These are phyloP conservation scores for Phytopythium ostracodes DNA, from an alignment of 352 stramenopile species.

Conservation along the genomic window DNA sequence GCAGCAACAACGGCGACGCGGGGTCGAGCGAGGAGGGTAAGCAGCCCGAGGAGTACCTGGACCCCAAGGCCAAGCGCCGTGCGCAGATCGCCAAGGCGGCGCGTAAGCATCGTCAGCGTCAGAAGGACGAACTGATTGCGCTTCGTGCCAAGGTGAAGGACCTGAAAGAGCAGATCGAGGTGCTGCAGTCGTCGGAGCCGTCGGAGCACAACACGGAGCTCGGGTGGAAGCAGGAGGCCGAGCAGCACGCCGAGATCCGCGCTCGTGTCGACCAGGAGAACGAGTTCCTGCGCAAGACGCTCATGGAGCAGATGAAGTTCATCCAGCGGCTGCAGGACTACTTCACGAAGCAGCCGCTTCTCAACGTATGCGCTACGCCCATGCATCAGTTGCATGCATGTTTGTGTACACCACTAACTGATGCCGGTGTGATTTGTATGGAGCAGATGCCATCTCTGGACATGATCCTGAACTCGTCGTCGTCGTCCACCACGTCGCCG, in stretches of 20 bases:
- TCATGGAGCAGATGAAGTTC: constrained; percentile 92
- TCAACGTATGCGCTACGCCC: constrained; percentile 78
- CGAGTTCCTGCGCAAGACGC: constrained; percentile 84
- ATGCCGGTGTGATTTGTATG: background rate
- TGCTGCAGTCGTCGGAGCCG: constrained; percentile 83
- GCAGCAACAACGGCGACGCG: constrained; percentile 30
- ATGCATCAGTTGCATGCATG: too few species aligned
- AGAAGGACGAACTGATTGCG: constrained; percentile 86
- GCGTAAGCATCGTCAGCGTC: constrained; percentile 82
- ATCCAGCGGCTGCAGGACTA: constrained; percentile 89
- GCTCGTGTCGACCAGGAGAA: constrained; percentile 88
- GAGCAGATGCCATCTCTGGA: constrained; percentile 75
- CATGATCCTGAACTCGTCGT: constrained; percentile 81
- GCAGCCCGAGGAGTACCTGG: constrained; percentile 71
- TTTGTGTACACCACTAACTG: too few species aligned
- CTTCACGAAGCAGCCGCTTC: constrained; percentile 87
- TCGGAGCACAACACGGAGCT: constrained; percentile 88
- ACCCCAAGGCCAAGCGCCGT: constrained; percentile 83
- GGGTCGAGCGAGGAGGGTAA: constrained; percentile 55
- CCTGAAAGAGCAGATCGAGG: constrained; percentile 88
- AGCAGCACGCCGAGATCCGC: constrained; percentile 86
- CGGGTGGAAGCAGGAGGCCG: constrained; percentile 86
- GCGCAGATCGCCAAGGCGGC: constrained; percentile 87
- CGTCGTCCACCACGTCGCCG: constrained; percentile 49
- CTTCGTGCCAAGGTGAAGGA: constrained; percentile 87